Conservation (phyloP, 148 eudicot genomes). For the Dianthus caryophyllus region DNA sequence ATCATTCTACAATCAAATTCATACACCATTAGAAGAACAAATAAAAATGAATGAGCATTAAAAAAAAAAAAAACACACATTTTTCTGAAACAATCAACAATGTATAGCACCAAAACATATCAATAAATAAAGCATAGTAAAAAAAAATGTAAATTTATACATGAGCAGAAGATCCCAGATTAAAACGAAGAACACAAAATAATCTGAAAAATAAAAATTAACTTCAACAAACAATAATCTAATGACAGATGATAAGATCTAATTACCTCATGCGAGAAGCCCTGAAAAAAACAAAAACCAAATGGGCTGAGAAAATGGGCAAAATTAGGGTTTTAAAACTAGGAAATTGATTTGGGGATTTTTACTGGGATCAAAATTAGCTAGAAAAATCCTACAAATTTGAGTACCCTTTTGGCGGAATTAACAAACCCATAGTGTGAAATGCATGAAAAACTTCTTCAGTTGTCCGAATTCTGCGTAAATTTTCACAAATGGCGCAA, state of each 20-base stretch:
- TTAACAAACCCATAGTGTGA: background rate
- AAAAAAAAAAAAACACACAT: background rate
- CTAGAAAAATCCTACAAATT: background rate
- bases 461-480: conserved; percentile 6
- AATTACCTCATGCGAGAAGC: background rate
- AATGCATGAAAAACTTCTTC: conserved; percentile 14
- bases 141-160: background rate
- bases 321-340: conserved; percentile 8
- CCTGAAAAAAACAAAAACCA: background rate
- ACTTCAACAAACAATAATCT: background rate
- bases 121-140: background rate
- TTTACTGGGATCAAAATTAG: background rate
- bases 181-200: background rate
- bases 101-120: background rate
- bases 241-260: background rate
- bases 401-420: conserved; percentile 14
- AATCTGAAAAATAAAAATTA: background rate
- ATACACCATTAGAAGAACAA: too few species aligned
- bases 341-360: background rate
- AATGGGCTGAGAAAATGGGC: background rate
- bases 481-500: conserved; percentile 21
- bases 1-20: too few species aligned
- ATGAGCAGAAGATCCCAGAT: conserved; percentile 4
- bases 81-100: background rate
- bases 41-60: background rate